Base-by-base conservation (phyloP, 2,329 filamentous ascomycete species). In the Phoma herbarum region DNA sequence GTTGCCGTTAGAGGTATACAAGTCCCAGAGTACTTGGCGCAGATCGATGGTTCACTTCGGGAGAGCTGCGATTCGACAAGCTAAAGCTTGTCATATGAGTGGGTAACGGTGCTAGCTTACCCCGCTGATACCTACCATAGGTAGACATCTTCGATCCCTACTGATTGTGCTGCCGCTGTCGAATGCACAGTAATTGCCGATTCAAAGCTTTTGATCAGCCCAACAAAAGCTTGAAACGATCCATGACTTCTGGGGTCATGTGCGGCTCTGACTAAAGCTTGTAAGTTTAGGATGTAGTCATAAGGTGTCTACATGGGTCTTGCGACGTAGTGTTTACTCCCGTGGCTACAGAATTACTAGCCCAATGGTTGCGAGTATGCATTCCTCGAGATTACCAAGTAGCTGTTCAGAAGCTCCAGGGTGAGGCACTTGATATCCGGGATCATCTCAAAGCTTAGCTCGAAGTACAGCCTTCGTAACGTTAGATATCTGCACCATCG, bases 1-100 rank as follows among this genome's bases (percentile, higher is more conserved):
- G 49, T 67, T 69, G 62, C 73, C 73, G 42, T 68, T 68, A 57
- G 48, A 23, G 64, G 74, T 76, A 75, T 74, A 47, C 41, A 62
- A 72, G 62, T 73, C 73, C 72, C 66, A 66, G 55, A 46, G 28
- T 33, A 39, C 64, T 67, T 65, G 67, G 65, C 68, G 62, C 44
- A 53, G 12, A 31, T 49, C 49, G 25, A 18, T 8, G 25, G n/a
- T 37, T 25, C 39, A 28, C 22, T 28, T 25, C n/a, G 42, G 20
- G 22, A 31, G 43, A 49, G 49, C 49, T 48, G 43, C 43, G 28
- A 28, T 53, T 44, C 28, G 55, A 49, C 42, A 44, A 49, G 49
- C 22, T 31, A 11, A 4, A 31, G 29, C 28, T 29, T 26, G 23
- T 29, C n/a, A 25, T 20, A 20, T 45, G 45, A 10, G n/a, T 31